Conservation (phyloP, 2,329 filamentous ascomycete species). For the Hypoxylon sp. region DNA sequence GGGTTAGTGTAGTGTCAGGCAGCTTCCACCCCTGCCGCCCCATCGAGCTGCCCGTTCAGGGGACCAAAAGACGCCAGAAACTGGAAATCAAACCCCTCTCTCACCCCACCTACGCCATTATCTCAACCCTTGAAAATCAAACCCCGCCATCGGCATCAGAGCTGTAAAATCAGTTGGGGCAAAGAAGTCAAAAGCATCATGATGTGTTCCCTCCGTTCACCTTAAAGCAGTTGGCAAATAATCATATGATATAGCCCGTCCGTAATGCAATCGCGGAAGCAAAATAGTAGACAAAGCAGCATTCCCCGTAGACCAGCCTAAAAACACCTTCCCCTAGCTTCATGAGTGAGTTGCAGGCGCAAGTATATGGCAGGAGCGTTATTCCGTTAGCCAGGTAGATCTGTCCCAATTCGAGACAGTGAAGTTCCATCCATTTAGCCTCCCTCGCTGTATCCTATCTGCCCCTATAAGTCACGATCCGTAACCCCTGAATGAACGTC, state of each 20-base stretch:
- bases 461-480: background rate
- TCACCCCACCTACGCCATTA: constrained; percentile 19
- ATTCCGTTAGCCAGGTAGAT: constrained; percentile 4
- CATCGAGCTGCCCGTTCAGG: constrained; percentile 16
- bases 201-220: background rate
- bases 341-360: constrained; percentile 7
- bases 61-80: constrained; percentile 18
- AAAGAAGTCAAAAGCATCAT: constrained; percentile 1
- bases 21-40: constrained; percentile 17
- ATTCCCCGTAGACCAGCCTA: constrained; percentile 18
- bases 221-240: constrained; percentile 9
- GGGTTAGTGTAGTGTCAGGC: constrained; percentile 28
- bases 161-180: background rate
- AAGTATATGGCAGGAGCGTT: constrained; percentile 10
- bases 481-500: background rate
- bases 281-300: constrained; percentile 13
- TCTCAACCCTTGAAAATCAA: constrained; percentile 21
- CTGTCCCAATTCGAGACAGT: background rate
- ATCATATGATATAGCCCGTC: constrained; percentile 6
- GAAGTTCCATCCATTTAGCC: background rate
- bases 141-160: constrained; percentile 36
- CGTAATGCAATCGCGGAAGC: constrained; percentile 32
- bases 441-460: constrained; percentile 8
- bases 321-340: constrained; percentile 35
- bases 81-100: constrained; percentile 30